These are phyloP conservation scores for Solanum pimpinellifolium DNA, from an alignment of 257 asterid genomes.

Conservation along the genomic window DNA sequence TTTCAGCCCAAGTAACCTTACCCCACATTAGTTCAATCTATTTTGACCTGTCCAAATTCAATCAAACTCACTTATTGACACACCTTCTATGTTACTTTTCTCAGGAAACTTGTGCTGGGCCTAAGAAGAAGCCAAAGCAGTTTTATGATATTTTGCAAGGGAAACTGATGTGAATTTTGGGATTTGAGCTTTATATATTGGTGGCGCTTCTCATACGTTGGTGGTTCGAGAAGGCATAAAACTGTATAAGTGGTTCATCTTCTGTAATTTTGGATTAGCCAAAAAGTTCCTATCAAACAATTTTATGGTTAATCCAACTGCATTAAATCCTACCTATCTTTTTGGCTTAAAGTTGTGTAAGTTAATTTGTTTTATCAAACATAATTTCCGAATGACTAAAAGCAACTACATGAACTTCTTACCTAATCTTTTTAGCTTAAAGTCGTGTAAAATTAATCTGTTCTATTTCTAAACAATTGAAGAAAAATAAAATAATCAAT, in stretches of 20 bases:
- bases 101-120: conserved; percentile 51
- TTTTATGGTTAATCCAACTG: no score
- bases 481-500: no score
- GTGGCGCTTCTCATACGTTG: background rate
- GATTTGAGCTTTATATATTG: background rate
- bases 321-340: no score
- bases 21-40: background rate
- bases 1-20: background rate
- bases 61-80: background rate
- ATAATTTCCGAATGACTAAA: no score
- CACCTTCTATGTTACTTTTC: background rate
- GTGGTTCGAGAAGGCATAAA: background rate
- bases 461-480: no score
- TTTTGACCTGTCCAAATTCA: background rate
- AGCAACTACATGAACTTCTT: no score
- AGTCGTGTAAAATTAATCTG: no score
- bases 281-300: no score
- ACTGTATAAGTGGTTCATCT: background rate
- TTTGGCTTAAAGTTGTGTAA: no score
- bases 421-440: no score
- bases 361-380: no score
- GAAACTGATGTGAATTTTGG: conserved; percentile 6
- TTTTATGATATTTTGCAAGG: conserved; percentile 65
- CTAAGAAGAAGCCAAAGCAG: conserved; percentile 67
- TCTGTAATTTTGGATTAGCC: background rate